Evolutionary conservation across 495 filamentous ascomycete genomes (phyloP), one percentile per base, ranked within the genome.

Genomic region (Pyronema omphalodes): DNA sequence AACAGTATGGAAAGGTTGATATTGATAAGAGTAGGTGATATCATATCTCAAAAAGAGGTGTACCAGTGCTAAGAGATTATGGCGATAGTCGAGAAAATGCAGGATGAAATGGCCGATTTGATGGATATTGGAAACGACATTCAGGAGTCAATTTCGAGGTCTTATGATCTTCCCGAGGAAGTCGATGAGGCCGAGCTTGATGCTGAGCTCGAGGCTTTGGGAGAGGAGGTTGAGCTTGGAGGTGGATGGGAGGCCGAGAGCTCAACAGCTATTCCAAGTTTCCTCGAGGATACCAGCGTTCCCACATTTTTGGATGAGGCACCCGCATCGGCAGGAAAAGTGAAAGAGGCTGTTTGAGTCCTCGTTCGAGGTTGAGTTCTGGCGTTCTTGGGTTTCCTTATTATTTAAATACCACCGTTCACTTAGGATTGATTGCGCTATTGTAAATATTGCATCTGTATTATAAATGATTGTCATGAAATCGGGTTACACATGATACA

Each of bases 111-210:
- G 89, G 87, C 86, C 37, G 91, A 98, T 70, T 62, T 96, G 69
- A 84, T 98, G 79, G 93, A 98, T 62, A 79, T 95, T 39, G 91
- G 93, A 2, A 96, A 96, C 68, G 91, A 96, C 70, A 99, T 99
- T 54, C 86, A 99, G 68, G 91, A 99, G 71, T 88, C 82, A 55
- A 84, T 99, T 51, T 86, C 84, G 51, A 69, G 93, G 56, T 84
- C 87, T 55, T 99, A 99, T 67, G 91, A 96, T 66, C 73, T 98
- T 18, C 91, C 91, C 1, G 91, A 98, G 63, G 89, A 96, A 65
- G 88, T 99, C 53, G 91, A 99, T 70, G 93, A 99, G 78, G 82
- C 84, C 1, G 91, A 99, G 70, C 71, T 96, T 56, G 91, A 99
- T 69, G 93, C 93, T 3, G 91, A 98, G 71, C 71, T 98, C 59